Base-by-base conservation (phyloP, 352 stramenopile genomes). In the Globisporangium perplexum region DNA sequence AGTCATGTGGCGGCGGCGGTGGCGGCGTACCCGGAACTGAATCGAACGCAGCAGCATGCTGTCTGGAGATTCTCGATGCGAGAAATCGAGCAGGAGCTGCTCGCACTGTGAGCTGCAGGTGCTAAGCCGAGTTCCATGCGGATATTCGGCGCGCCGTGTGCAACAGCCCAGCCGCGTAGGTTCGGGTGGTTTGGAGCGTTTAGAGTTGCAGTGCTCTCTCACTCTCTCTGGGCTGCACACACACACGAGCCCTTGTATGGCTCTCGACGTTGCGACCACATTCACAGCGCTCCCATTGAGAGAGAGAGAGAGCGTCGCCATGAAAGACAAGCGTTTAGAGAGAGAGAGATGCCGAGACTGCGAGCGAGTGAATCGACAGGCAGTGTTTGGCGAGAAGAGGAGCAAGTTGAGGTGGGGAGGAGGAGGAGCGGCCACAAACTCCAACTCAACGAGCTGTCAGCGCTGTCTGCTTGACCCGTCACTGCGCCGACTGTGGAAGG, bases 391-490 rank as follows among this genome's bases (percentile, higher is more conserved):
- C n/a, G n/a, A n/a, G n/a, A n/a, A n/a, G n/a, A n/a, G 4, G 33
- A 18, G 33, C 24, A n/a, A 45, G 39, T 18, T 45, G 39, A n/a
- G 39, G 39, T 22, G 39, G 39, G 14, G 20, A 7, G 20, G 20
- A 23, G 1, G 18, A 14, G 20, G 10, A n/a, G 17, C 39, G 39
- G 39, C 14, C 33, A 38, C 33, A 38, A 14, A 12, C 39, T 45
- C 33, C 17, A 14, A 12, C 39, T 45, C 39, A 45, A 45, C 39
- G 39, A 45, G 39, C 12, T 45, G 39, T 45, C 39, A 45, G 39
- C 20, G 39, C 39, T 45, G 39, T 45, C 39, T 45, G 39, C 39
- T 45, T 45, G 39, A n/a, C 18, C n/a, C 39, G 39, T 24, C 38
- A 43, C 39, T 45, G 39, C 20, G 39, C 18, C 39, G 4, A 45